A percentile compares a stretch with the other conserved stretches of the same genome.
Conservation (phyloP, 495 filamentous ascomycete genomes). For the Aspergillus homomorphus region DNA sequence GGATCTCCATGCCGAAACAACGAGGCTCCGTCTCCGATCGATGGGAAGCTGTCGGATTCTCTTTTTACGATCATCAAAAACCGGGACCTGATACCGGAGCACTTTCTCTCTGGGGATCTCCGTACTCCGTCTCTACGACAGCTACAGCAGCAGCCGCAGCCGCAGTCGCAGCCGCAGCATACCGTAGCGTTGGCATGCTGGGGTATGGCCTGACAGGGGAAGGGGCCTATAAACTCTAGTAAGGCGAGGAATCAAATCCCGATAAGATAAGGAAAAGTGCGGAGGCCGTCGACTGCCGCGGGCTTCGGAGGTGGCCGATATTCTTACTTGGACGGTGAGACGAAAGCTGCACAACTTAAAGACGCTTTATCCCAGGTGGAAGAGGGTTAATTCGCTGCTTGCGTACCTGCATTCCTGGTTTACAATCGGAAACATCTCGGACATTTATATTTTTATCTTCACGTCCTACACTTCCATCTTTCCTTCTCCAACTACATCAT, state of each 20-base stretch:
- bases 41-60: no score
- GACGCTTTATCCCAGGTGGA: conserved; percentile 20
- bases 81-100: background rate
- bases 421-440: no score
- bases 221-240: background rate
- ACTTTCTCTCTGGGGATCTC: background rate
- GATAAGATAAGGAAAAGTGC: conserved; percentile 32
- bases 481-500: conserved; percentile 1
- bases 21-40: no score
- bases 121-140: background rate
- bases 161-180: no score
- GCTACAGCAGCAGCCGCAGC: background rate
- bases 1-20: background rate
- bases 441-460: background rate
- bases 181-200: no score
- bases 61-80: no score
- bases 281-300: conserved; percentile 33
- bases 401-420: background rate
- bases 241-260: background rate
- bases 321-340: no score
- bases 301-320: conserved; percentile 47
- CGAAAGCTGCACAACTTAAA: conserved; percentile 6
- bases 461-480: background rate
- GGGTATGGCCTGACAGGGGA: conserved; percentile 2
- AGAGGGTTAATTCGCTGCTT: conserved; percentile 19